Evolutionary conservation across 106 monocot species (phyloP).

Genomic region (Triglochin maritima): DNA sequence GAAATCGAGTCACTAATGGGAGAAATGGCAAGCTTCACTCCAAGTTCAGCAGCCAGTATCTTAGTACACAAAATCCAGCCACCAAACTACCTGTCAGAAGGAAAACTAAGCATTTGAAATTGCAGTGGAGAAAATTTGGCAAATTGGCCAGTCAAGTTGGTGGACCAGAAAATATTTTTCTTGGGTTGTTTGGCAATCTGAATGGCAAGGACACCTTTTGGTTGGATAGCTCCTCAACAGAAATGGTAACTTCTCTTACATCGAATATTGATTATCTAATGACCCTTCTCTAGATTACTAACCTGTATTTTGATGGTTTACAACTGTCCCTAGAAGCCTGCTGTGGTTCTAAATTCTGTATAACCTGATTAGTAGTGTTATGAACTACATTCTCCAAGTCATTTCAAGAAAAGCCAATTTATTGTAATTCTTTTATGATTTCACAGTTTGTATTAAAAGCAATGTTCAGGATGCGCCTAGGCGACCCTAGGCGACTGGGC

Average conservation of each 20-base stretch:
- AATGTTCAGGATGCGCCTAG: too few species aligned
- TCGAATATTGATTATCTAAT: not conserved
- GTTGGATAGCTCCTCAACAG: slow-evolving; percentile 93
- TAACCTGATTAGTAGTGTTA: too few species aligned
- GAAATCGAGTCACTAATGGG: slow-evolving; percentile 8
- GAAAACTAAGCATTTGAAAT: slow-evolving; percentile 41
- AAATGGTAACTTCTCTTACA: slow-evolving; percentile 36
- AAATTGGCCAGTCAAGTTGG: slow-evolving; percentile 47
- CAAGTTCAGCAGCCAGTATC: not conserved
- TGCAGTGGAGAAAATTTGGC: slow-evolving; percentile 76
- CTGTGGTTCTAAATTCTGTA: too few species aligned
- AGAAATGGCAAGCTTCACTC: too few species aligned
- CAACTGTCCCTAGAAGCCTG: too few species aligned
- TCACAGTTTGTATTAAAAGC: too few species aligned
- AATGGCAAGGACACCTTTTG: slow-evolving; percentile 82
- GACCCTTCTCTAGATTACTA: not conserved
- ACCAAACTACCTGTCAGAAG: slow-evolving; percentile 1
- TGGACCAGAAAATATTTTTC: slow-evolving; percentile 63
- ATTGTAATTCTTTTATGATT: too few species aligned
- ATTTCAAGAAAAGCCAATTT: too few species aligned
- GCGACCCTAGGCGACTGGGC: too few species aligned
- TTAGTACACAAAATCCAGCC: slow-evolving; percentile 10
- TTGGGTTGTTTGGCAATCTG: slow-evolving; percentile 54
- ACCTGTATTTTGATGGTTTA: not conserved
- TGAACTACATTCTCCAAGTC: too few species aligned